Conservation (phyloP, 305 asterid genomes). For the Fraxinus floribunda region DNA sequence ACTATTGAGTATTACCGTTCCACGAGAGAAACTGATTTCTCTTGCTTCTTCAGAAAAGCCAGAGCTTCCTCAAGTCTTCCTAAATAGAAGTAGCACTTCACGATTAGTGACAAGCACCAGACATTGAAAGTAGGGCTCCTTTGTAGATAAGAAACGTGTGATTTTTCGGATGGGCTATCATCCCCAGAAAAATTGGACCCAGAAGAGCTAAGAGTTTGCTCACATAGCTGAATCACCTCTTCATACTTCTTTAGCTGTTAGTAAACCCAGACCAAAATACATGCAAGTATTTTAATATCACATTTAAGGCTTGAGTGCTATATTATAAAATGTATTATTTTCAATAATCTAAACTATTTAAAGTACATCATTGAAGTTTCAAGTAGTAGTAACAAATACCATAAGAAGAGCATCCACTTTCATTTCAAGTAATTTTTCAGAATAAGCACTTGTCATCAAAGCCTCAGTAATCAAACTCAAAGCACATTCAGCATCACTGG, state of each 20-base stretch:
- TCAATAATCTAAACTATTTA: constrained; percentile 5
- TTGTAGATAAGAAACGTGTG: constrained; percentile 43
- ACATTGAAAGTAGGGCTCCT: constrained; percentile 54
- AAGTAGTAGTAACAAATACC: constrained; percentile 46
- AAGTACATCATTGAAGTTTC: constrained; percentile 17
- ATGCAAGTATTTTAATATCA: constrained; percentile 20
- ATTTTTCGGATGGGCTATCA: constrained; percentile 34
- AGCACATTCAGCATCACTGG: constrained; percentile 60
- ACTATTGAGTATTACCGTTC: constrained; percentile 45
- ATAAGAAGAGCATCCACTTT: constrained; percentile 83
- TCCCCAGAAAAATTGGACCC: constrained; percentile 43
- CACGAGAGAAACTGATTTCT: constrained; percentile 43
- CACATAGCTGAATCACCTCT: constrained; percentile 75
- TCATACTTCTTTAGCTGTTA: constrained; percentile 77
- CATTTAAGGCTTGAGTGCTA: constrained; percentile 9
- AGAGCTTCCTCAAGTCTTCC: constrained; percentile 93
- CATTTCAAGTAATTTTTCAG: constrained; percentile 69
- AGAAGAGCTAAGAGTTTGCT: constrained; percentile 56
- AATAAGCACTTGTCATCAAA: constrained; percentile 66
- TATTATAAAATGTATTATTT: background rate
- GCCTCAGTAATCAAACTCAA: constrained; percentile 67
- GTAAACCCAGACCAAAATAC: constrained; percentile 26
- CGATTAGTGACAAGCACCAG: constrained; percentile 62
- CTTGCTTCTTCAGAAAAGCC: constrained; percentile 69
- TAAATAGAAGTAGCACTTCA: constrained; percentile 69